Evolutionary conservation across 2,329 filamentous ascomycete genomes (phyloP), one percentile per base, ranked within the genome.

Genomic region (Botrytis galanthina): DNA sequence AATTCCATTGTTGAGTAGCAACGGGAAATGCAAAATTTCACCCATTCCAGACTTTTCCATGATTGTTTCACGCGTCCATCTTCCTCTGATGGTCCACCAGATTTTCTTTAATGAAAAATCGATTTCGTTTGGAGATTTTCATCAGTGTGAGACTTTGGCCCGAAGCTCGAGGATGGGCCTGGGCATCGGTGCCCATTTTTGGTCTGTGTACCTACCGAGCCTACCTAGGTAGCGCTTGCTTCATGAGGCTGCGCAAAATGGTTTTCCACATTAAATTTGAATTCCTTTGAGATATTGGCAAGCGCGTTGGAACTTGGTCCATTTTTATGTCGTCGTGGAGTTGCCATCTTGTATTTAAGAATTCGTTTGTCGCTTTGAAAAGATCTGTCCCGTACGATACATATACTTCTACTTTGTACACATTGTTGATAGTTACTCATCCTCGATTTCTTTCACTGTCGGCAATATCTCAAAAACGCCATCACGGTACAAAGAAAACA

Each of bases 261-360:
- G 4, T 5, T 54, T 29, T 29, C 46, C 48, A 68, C 26, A 57
- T 68, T 68, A 42, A 48, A 57, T 68, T 68, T 39, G 16, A 68
- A 57, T 57, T 68, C 46, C 64, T 68, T 22, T 12, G 35, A 22
- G 35, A 54, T 54, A 54, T 68, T 68, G 64, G 26, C 46, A 68
- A 54, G 64, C 44, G 16, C 64, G 22, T 32, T 54, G 14, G 64
- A 57, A 29, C 22, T n/a, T 8, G 46, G 32, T 68, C 46, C 46
- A 68, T 48, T 42, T 29, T 54, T 22, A 42, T 22, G 14, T 42
- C 26, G 46, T 42, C 39, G 64, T 57, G 29, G n/a, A 57, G n/a
- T 32, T 29, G 2, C 12, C 8, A 8, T 37, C 12, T n/a, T 61
- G 39, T 37, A 16, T 26, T 67, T 37, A 67, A 67, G 44, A 16